A percentile compares a stretch with the other conserved stretches of the same genome.
Evolutionary conservation across 352 stramenopile genomes (phyloP).

Genomic region (Phytophthora megakarya): DNA sequence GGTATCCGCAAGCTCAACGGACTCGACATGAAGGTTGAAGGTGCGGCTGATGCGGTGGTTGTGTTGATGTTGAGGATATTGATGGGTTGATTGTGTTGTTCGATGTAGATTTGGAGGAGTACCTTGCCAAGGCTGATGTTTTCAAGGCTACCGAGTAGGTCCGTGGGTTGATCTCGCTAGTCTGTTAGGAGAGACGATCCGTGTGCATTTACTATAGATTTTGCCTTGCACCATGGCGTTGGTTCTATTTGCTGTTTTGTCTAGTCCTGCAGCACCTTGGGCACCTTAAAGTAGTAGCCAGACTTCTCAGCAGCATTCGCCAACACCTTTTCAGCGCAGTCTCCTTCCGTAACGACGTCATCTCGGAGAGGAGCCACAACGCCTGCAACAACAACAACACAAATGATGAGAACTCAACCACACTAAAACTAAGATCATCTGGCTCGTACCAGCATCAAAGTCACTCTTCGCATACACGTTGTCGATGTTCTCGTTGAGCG

Average conservation of each 20-base stretch:
- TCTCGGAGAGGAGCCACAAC: conserved; percentile 64
- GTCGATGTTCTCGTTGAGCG: conserved; percentile 81
- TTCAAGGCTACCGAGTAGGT: conserved; percentile 50
- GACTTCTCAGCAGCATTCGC: conserved; percentile 76
- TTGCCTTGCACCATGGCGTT: conserved; percentile 20
- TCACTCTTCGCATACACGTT: conserved; percentile 76
- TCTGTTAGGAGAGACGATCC: neutral
- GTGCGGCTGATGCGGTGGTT: conserved; percentile 27
- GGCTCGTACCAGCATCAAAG: conserved; percentile 47
- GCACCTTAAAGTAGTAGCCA: conserved; percentile 88
- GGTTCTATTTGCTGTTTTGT: conserved; percentile 9
- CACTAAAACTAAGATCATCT: neutral
- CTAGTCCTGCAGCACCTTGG: conserved; percentile 86
- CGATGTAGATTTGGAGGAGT: conserved; percentile 83
- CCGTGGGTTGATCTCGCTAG: neutral
- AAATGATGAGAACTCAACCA: neutral
- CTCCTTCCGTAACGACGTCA: conserved; percentile 77
- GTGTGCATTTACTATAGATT: conserved; percentile 41
- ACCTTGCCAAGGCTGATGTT: conserved; percentile 78
- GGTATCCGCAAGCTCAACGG: conserved; percentile 89
- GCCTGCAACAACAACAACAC: conserved; percentile 10
- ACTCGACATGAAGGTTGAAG: conserved; percentile 86
- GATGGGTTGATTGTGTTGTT: conserved; percentile 15
- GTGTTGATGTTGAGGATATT: neutral
- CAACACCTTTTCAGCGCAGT: conserved; percentile 72